These are phyloP conservation scores for Pulveroboletus sp. DNA, from an alignment of 768 basidiomycete genomes.

Conservation along the genomic window DNA sequence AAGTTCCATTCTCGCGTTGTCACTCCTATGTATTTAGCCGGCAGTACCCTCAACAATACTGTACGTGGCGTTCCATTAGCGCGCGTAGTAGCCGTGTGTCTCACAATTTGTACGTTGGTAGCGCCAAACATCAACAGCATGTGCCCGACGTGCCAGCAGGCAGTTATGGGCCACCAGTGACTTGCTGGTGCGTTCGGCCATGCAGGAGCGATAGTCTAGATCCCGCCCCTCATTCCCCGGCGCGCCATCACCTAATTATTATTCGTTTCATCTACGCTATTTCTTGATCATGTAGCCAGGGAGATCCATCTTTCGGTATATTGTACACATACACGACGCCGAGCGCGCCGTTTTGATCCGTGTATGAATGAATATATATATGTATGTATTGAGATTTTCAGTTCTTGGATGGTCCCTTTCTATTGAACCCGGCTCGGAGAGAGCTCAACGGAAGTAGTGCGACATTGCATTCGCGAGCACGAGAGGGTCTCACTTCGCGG, in stretches of 20 bases:
- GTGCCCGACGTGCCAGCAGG: constrained; percentile 40
- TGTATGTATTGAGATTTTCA: too few species aligned
- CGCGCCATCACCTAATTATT: constrained; percentile 22
- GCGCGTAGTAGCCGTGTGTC: neutral
- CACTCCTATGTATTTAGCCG: constrained; percentile 31
- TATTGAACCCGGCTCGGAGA: constrained; percentile 4
- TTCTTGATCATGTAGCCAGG: constrained; percentile 31
- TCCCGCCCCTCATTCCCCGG: too few species aligned
- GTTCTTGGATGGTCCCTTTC: constrained; percentile 9
- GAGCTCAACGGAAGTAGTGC: constrained; percentile 30
- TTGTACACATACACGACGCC: constrained; percentile 16
- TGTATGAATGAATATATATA: too few species aligned
- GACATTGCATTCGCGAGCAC: constrained; percentile 6
- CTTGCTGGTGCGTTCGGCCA: constrained; percentile 1
- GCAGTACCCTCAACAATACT: constrained; percentile 44
- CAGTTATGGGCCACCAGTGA: constrained; percentile 23
- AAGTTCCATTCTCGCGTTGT: constrained; percentile 3
- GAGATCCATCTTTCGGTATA: constrained; percentile 16
- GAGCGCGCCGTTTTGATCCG: neutral
- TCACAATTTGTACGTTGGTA: constrained; percentile 20
- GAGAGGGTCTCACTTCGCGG: neutral
- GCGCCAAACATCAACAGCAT: constrained; percentile 41
- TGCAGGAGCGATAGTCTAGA: constrained; percentile 14
- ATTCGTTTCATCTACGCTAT: constrained; percentile 13
- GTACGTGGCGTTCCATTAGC: constrained; percentile 25